Evolutionary conservation across 805 yeast species (phyloP), one percentile per base, ranked within the genome.

Genomic region (Lachancea fermentati): DNA sequence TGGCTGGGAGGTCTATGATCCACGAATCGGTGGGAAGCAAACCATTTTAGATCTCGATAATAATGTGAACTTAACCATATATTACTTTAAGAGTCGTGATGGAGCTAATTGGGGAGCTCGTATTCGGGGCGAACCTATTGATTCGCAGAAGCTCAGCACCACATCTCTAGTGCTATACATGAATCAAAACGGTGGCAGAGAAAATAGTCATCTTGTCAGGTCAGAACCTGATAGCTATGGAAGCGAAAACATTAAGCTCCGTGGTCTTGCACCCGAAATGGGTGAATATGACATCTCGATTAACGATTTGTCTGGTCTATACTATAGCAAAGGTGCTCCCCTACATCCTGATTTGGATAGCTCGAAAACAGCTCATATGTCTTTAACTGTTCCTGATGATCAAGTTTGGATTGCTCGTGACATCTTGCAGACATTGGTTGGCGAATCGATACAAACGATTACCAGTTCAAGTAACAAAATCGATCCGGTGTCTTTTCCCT

Each of bases 1-100:
- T 50, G 86, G 89, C 18, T 93, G 97, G 96, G 70, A 75, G n/a
- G 66, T 70, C 28, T 93, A 83, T 58, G 97, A 93, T 57, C 88
- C 96, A 4, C 72, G 97, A 47, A 36, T 63, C 11, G 98, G 98
- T 17, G 98, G 98, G 0, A 68, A 74, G 45, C 91, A 93, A 55
- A 67, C 75, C 1, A 78, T 93, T 19, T 64, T 69, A 28, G 98
- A 93, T 58, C 60, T 65, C 15, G 83, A 75, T 25, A 74, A 78
- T 45, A 76, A 77, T 40, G 61, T 88, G 3, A 73, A 75, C 40
- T 52, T 93, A 30, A 73, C 76, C 0, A 77, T 85, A 4, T 85
- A 82, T 45, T 85, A 88, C 59, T 83, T 83, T 22, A 93, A 93
- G 63, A 73, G 76, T 36, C 66, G 61, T 6, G 81, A 76, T 41